Evolutionary conservation across 305 asterid species (phyloP).

Genomic region (Fraxinus platypoda): DNA sequence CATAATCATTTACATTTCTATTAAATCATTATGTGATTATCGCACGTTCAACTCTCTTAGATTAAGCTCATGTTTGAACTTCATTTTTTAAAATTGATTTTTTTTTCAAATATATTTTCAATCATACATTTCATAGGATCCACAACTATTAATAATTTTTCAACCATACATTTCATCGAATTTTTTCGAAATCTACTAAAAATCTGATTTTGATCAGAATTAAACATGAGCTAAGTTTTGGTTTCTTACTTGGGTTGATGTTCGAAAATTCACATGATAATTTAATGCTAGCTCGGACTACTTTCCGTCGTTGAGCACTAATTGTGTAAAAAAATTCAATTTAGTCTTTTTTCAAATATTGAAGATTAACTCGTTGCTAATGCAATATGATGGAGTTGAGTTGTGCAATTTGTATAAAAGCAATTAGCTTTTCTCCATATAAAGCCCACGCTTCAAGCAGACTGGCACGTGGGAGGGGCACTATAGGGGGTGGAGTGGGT

Average conservation of each 20-base stretch:
- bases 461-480: constrained; percentile 10
- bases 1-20: neutral
- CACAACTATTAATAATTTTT: neutral
- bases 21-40: neutral
- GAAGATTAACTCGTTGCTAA: neutral
- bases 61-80: neutral
- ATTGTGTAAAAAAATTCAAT: neutral
- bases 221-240: neutral
- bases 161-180: no score
- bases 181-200: no score
- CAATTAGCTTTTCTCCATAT: constrained; percentile 17
- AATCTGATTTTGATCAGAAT: no score
- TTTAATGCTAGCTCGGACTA: neutral
- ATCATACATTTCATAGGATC: no score
- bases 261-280: neutral
- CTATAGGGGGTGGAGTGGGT: neutral
- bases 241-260: neutral
- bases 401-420: constrained; percentile 21
- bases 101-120: no score
- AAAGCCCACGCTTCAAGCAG: neutral
- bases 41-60: neutral
- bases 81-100: no score
- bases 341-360: neutral
- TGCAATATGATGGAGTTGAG: neutral
- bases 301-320: neutral